Evolutionary conservation across 2,329 filamentous ascomycete species (phyloP), one percentile per base, ranked within the genome.

Genomic region (Phialocephala subalpina): DNA sequence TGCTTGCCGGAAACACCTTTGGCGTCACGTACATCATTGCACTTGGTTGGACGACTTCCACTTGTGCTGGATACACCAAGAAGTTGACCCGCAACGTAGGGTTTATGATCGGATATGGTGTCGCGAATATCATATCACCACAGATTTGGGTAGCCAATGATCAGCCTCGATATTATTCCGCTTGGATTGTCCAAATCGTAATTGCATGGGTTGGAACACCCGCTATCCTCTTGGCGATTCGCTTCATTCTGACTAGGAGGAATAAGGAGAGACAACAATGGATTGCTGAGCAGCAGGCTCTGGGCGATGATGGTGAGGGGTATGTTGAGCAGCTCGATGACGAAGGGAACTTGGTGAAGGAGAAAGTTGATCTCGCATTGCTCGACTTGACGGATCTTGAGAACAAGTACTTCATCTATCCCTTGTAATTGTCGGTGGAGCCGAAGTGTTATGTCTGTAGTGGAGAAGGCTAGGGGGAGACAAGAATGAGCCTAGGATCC

Each of bases 41-140:
- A 2, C 14, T 81, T 0, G 78, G 77, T 8, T 80, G 79, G 78
- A 77, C 78, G 5, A 78, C 77, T 2, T 78, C 78, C 1, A 74
- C 72, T 27, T 72, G 73, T 1, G 73, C 74, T 1, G 75, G 75
- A 16, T 72, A 77, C 69, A 69, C 70, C 40, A 78, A 78, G 67
- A 77, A 76, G 58, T 60, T 77, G 18, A 73, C 72, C 14, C 74
- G 76, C 1, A 76, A 77, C 47, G 74, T 73, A 29, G 70, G 77
- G 59, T 78, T 76, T 69, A 78, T 75, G 73, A 47, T 69, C 11
- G 72, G 69, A 3, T 74, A 75, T 25, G 68, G 72, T 25, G 64
- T 76, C 52, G 68, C 67, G 12, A 77, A 77, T 59, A 64, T 77
- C 22, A 65, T 76, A 11, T 75, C 73, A 22, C 75, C 75, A 20